Evolutionary conservation across 176 grass and related monocot genomes (phyloP).

Genomic region (Canna indica): DNA sequence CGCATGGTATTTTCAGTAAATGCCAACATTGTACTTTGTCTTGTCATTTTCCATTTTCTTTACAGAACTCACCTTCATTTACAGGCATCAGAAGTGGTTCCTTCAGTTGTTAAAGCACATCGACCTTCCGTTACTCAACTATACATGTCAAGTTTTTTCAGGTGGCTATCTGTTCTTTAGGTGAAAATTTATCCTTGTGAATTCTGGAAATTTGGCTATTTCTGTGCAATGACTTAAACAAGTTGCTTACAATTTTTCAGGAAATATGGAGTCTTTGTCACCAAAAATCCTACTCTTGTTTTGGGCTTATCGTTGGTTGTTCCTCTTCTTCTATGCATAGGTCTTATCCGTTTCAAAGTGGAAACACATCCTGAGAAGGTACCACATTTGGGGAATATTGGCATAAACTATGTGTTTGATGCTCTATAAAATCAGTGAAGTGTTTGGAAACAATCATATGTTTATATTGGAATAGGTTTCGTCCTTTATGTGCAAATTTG

Average conservation of each 20-base stretch:
- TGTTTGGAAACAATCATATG: background rate
- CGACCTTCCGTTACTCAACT: constrained; percentile 65
- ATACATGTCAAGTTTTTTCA: constrained; percentile 83
- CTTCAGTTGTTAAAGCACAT: constrained; percentile 22
- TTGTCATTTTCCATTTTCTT: background rate
- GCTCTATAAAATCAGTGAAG: background rate
- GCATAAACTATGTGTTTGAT: background rate
- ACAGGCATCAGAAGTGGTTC: constrained; percentile 37
- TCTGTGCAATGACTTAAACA: constrained; percentile 25
- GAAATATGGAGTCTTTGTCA: constrained; percentile 68
- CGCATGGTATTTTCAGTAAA: too few species aligned
- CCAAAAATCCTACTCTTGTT: constrained; percentile 64
- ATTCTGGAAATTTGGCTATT: constrained; percentile 23
- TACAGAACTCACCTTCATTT: background rate
- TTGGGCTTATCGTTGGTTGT: constrained; percentile 67
- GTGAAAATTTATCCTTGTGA: constrained; percentile 14
- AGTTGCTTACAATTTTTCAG: constrained; percentile 36
- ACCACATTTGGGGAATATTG: background rate
- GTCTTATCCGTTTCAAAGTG: constrained; percentile 79
- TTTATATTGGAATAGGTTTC: too few species aligned
- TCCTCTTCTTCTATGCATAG: constrained; percentile 74
- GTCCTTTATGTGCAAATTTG: too few species aligned
- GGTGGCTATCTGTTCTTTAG: constrained; percentile 29
- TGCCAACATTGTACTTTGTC: too few species aligned
- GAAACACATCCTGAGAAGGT: constrained; percentile 92